phyloP scores from a whole-genome alignment of 2,329 filamentous ascomycete species.

The Fusarium penzigii region DNA sequence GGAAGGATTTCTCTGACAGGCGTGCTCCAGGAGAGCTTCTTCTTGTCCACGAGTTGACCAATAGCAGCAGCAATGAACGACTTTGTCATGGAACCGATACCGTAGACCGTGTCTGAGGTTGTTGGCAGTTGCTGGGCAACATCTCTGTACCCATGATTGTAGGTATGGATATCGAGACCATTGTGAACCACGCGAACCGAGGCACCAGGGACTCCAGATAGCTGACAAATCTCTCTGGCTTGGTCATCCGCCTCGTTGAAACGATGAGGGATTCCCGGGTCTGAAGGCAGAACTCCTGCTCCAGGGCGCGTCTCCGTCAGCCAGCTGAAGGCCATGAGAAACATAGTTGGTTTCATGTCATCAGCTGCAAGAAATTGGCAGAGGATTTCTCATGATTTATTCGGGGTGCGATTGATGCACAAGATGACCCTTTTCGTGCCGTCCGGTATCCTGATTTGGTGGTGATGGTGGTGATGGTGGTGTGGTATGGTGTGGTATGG shows the following conservation, averaged over 20 bases:
- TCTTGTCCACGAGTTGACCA: not conserved
- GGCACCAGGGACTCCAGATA: not conserved
- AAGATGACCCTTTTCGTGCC: too few relatives aligned
- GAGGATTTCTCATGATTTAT: too few relatives aligned
- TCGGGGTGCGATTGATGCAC: too few relatives aligned
- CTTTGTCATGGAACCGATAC: conserved; percentile 6
- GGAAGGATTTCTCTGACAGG: not conserved
- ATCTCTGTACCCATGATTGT: conserved; percentile 1
- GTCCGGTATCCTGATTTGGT: too few relatives aligned
- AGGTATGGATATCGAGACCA: not conserved
- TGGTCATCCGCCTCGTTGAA: not conserved
- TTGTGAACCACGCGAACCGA: conserved; percentile 1
- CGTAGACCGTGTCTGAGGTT: conserved; percentile 1
- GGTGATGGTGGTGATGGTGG: too few relatives aligned
- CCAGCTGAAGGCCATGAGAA: too few relatives aligned
- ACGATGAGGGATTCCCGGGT: not conserved
- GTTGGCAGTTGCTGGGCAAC: not conserved
- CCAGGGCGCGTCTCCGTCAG: too few relatives aligned
- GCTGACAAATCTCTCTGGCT: not conserved
- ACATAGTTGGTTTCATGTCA: too few relatives aligned
- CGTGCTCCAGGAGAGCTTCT: not conserved
- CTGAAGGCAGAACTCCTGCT: too few relatives aligned
- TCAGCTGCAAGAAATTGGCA: too few relatives aligned
- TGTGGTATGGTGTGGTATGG: too few relatives aligned
- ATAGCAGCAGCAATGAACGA: conserved; percentile 3